phyloP scores from a whole-genome alignment of 2,329 filamentous ascomycete genomes.

The Epichloe scottii region DNA sequence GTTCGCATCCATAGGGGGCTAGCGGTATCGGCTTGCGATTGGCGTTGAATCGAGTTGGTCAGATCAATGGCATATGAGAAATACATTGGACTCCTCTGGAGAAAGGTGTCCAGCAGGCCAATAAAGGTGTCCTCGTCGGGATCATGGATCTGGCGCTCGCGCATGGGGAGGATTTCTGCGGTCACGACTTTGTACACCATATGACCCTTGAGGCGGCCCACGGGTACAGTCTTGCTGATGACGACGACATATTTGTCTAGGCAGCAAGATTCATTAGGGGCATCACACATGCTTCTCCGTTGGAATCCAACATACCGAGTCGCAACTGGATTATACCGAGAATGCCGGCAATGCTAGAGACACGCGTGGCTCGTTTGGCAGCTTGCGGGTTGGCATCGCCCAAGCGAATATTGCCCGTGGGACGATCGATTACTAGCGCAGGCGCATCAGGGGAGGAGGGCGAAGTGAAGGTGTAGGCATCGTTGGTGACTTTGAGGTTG shows the following conservation, averaged over 20 bases:
- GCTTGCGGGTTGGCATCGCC: slow-evolving; percentile 66
- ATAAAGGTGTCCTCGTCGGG: slow-evolving; percentile 91
- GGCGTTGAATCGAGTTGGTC: slow-evolving; percentile 93
- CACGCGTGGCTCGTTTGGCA: slow-evolving; percentile 56
- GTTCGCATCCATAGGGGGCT: slow-evolving; percentile 79
- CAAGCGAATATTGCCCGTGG: slow-evolving; percentile 79
- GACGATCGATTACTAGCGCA: slow-evolving; percentile 78
- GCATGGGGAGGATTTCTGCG: slow-evolving; percentile 87
- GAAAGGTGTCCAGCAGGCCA: slow-evolving; percentile 63
- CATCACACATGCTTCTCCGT: not conserved
- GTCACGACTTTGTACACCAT: slow-evolving; percentile 89
- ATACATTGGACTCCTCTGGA: slow-evolving; percentile 84
- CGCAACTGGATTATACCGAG: slow-evolving; percentile 87
- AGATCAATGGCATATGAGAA: slow-evolving; percentile 96
- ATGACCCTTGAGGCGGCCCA: slow-evolving; percentile 86
- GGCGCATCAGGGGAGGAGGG: slow-evolving; percentile 85
- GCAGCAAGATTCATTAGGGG: not conserved
- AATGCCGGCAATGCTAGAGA: slow-evolving; percentile 91
- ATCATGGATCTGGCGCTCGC: slow-evolving; percentile 83
- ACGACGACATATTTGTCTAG: slow-evolving; percentile 89
- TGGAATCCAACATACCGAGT: slow-evolving; percentile 51
- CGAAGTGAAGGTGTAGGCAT: slow-evolving; percentile 92
- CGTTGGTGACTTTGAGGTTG: slow-evolving; percentile 84
- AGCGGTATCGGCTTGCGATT: slow-evolving; percentile 60
- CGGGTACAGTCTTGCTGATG: slow-evolving; percentile 85